These are phyloP conservation scores for Drechslerella stenobrocha DNA, from an alignment of 2,329 filamentous ascomycete species.

Conservation along the genomic window DNA sequence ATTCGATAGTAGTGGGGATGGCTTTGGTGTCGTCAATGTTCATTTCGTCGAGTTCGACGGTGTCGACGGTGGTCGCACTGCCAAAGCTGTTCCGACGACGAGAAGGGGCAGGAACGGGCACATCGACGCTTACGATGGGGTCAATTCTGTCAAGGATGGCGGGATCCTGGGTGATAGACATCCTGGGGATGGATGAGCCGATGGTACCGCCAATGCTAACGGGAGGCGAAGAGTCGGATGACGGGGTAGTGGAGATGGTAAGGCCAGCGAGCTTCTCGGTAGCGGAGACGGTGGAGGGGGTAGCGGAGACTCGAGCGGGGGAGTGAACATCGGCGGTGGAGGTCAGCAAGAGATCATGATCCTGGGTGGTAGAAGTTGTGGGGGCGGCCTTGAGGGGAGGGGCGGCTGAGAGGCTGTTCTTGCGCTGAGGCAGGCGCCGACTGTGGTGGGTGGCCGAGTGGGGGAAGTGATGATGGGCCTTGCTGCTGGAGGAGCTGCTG, in stretches of 20 bases:
- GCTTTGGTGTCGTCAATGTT: slow-evolving; percentile 76
- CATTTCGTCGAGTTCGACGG: slow-evolving; percentile 61
- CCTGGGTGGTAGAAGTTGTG: slow-evolving; percentile 42
- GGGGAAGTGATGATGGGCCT: slow-evolving; percentile 17
- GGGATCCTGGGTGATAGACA: slow-evolving; percentile 28
- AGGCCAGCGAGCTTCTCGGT: slow-evolving; percentile 44
- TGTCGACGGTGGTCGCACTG: slow-evolving; percentile 44
- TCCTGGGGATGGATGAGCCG: slow-evolving; percentile 40
- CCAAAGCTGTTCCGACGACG: slow-evolving; percentile 44
- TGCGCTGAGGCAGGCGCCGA: slow-evolving; percentile 39
- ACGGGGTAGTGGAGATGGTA: slow-evolving; percentile 38
- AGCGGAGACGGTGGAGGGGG: slow-evolving; percentile 28
- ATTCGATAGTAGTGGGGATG: slow-evolving; percentile 82
- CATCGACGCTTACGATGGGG: slow-evolving; percentile 31
- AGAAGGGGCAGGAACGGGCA: slow-evolving; percentile 24
- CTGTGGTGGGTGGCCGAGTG: slow-evolving; percentile 29
- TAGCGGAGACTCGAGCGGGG: slow-evolving; percentile 16
- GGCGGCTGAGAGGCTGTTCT: slow-evolving; percentile 42
- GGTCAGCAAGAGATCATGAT: slow-evolving; percentile 37
- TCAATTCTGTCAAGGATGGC: slow-evolving; percentile 34
- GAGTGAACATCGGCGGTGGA: slow-evolving; percentile 12
- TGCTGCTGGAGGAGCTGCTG: slow-evolving; percentile 13
- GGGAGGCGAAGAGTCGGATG: slow-evolving; percentile 27
- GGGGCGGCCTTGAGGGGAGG: slow-evolving; percentile 44
- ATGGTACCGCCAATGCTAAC: slow-evolving; percentile 18